Evolutionary conservation across 306 rosid genomes (phyloP), one percentile per base, ranked within the genome.

Genomic region (Pyrus betulifolia): DNA sequence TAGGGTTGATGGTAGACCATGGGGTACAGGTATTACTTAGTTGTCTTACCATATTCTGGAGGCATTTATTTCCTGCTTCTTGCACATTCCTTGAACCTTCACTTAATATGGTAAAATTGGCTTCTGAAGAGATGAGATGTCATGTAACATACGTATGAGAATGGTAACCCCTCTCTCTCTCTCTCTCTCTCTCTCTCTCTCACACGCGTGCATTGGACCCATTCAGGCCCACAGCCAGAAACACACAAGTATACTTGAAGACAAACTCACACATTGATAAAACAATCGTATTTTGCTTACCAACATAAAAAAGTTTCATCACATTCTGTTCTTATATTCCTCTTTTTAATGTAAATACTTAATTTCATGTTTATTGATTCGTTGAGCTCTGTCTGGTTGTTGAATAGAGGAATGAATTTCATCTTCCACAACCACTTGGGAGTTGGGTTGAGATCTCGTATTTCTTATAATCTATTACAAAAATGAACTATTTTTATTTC

Each of bases 11-110:
- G 83, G 87, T 62, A 89, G 96, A 82, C 88, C 78, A 25, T 93
- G 96, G 98, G 87, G 90, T 74, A 89, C 89, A 76, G 96, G 98
- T 93, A 90, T 85, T 82, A 44, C 72, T 42, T 62, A 35, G 60
- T 45, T 70, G 70, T 72, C 76, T 44, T 68, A 35, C 71, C 45
- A 58, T 78, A 30, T 72, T 54, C 76, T n/a, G 49, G 55, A 55
- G 55, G 81, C 64, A 30, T 62, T 62, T 18, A 27, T 28, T 22
- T 28, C 67, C 67, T 62, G 11, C 40, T 28, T 15, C 19, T 62
- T 22, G 22, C 28, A 28, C 67, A 19, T 28, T 15, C 28, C 10
- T 62, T 62, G 15, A 28, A 62, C 38, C 40, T 28, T 62, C n/a
- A 5, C 21, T 62, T 62, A 25, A 4, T 30, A 6, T 62, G 21